Evolutionary conservation across 441 rosid genomes (phyloP).

Genomic region (Daphne laureola): DNA sequence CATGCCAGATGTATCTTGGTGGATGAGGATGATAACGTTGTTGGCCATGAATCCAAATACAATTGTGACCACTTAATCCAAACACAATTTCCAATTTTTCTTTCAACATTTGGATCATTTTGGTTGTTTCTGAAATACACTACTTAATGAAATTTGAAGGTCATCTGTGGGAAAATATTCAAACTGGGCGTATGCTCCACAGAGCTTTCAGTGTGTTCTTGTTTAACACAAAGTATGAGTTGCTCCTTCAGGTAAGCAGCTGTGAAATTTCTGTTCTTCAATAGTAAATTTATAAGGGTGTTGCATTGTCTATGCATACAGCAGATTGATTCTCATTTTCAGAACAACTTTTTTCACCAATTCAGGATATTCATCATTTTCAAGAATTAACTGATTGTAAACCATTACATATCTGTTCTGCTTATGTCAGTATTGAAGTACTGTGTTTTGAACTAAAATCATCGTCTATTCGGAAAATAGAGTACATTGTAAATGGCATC

Average conservation of each 20-base stretch:
- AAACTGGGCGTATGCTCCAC: slow-evolving; percentile 67
- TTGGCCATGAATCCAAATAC: slow-evolving; percentile 86
- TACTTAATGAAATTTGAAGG: slow-evolving; percentile 39
- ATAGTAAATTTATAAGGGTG: no score
- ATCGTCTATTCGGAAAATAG: no score
- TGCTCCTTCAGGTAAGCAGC: slow-evolving; percentile 76
- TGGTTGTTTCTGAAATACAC: no score
- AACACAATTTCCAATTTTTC: no score
- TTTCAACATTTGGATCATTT: no score
- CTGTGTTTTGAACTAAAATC: neutral
- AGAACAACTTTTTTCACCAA: no score
- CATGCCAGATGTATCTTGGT: slow-evolving; percentile 90
- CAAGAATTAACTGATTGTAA: neutral
- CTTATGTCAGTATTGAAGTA: neutral
- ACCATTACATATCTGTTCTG: neutral
- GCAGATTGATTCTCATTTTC: no score
- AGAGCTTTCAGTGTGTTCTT: slow-evolving; percentile 97
- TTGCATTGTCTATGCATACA: no score
- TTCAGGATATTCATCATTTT: no score
- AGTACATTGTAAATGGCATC: neutral
- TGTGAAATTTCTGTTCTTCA: neutral
- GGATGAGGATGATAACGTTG: slow-evolving; percentile 72
- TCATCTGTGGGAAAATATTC: slow-evolving; percentile 96
- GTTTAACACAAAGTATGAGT: slow-evolving; percentile 84
- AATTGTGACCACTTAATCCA: slow-evolving; percentile 52